These are phyloP conservation scores for Scleromitrula shiraiana DNA, from an alignment of 2,329 filamentous ascomycete species.

Conservation along the genomic window DNA sequence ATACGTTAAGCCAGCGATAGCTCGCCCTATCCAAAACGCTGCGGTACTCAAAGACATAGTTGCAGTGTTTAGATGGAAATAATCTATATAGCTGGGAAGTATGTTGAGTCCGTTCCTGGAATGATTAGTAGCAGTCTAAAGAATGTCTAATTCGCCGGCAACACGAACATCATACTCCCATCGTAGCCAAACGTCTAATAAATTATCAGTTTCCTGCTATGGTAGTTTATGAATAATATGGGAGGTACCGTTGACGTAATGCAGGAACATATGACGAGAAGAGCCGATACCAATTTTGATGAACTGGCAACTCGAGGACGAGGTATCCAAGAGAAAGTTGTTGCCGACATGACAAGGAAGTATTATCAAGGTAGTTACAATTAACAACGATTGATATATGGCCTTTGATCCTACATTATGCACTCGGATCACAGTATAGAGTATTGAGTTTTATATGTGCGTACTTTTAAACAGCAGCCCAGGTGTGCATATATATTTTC, in stretches of 20 bases:
- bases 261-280: slow-evolving; percentile 12
- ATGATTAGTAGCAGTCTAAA: neutral
- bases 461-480: no score
- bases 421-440: no score
- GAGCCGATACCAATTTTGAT: slow-evolving; percentile 7
- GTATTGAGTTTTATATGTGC: no score
- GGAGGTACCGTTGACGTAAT: slow-evolving; percentile 14
- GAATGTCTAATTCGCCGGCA: neutral
- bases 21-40: slow-evolving; percentile 44
- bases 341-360: neutral
- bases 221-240: neutral
- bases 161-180: slow-evolving; percentile 17
- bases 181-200: slow-evolving; percentile 20
- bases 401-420: no score
- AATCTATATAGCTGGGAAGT: slow-evolving; percentile 46
- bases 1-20: slow-evolving; percentile 36
- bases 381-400: no score
- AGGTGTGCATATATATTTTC: no score
- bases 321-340: neutral
- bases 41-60: slow-evolving; percentile 48
- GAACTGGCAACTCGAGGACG: slow-evolving; percentile 8
- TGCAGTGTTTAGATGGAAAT: slow-evolving; percentile 44
- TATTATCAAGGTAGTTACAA: no score
- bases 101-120: slow-evolving; percentile 47
- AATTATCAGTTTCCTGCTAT: neutral